A percentile compares a stretch with the other conserved stretches of the same genome.
Evolutionary conservation across 2,329 filamentous ascomycete genomes (phyloP).

Genomic region (Fusarium buxicola): DNA sequence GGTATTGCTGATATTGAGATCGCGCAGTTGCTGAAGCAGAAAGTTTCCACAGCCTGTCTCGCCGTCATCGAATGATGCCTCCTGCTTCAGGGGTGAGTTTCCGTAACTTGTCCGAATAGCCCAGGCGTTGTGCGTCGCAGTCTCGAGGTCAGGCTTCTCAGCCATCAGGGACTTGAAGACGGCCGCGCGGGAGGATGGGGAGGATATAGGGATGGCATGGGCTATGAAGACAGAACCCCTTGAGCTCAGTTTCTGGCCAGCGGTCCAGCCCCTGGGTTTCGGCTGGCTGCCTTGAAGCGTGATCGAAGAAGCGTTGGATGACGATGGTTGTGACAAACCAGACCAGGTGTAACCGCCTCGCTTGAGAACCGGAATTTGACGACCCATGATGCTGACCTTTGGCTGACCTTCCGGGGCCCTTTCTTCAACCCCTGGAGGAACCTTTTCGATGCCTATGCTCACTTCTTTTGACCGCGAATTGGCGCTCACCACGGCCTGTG

Average conservation of each 20-base stretch:
- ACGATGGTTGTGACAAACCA: constrained; percentile 29
- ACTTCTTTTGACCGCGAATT: constrained; percentile 83
- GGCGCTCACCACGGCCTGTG: constrained; percentile 84
- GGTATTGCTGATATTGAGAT: constrained; percentile 62
- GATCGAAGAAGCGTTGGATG: constrained; percentile 32
- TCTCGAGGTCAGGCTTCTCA: constrained; percentile 61
- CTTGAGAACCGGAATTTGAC: constrained; percentile 80
- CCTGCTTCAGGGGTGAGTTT: constrained; percentile 56
- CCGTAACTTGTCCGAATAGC: constrained; percentile 53
- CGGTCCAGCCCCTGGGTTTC: constrained; percentile 57
- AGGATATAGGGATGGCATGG: constrained; percentile 56
- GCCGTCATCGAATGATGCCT: constrained; percentile 70
- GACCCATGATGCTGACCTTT: constrained; percentile 75
- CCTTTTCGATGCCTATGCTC: constrained; percentile 77
- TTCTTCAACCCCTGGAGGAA: constrained; percentile 73
- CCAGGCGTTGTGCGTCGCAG: constrained; percentile 70
- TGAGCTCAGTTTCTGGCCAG: constrained; percentile 62
- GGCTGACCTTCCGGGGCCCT: constrained; percentile 83
- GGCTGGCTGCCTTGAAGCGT: constrained; percentile 34
- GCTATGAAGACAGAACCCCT: constrained; percentile 70
- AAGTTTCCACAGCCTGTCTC: constrained; percentile 69
- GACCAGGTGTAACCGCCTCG: constrained; percentile 74
- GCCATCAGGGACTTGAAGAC: constrained; percentile 62
- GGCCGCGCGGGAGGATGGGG: constrained; percentile 55
- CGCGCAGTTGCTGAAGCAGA: constrained; percentile 65